Evolutionary conservation across 768 basidiomycete genomes (phyloP).

Genomic region (Phlebiopsis gigantea): DNA sequence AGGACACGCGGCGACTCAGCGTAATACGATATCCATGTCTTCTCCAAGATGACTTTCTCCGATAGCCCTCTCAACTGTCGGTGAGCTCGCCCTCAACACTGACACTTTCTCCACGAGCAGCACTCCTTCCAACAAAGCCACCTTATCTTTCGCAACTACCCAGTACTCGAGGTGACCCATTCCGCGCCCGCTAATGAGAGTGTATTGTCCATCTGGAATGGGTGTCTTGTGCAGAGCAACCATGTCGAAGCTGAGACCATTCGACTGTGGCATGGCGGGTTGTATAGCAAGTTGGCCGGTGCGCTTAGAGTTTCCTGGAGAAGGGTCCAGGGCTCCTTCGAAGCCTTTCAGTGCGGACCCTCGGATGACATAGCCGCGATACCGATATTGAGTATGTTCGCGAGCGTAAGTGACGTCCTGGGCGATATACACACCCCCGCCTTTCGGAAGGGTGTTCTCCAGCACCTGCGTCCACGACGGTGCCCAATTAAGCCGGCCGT

Average conservation of each 20-base stretch:
- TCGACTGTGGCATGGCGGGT: neutral
- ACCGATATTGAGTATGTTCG: no score
- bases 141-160: neutral
- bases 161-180: neutral
- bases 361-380: neutral
- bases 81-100: neutral
- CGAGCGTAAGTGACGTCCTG: neutral
- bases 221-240: neutral
- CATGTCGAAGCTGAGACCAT: neutral
- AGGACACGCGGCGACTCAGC: no score
- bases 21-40: neutral
- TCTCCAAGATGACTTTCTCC: neutral
- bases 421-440: neutral
- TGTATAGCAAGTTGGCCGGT: neutral
- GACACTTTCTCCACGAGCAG: neutral
- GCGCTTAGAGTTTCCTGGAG: neutral
- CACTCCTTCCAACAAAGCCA: neutral
- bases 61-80: neutral
- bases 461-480: neutral
- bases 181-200: neutral
- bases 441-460: neutral
- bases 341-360: neutral
- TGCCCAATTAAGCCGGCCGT: neutral
- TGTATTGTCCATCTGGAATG: neutral
- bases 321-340: neutral